Conservation (phyloP, 2,329 filamentous ascomycete genomes). For the Zasmidium angulare region DNA sequence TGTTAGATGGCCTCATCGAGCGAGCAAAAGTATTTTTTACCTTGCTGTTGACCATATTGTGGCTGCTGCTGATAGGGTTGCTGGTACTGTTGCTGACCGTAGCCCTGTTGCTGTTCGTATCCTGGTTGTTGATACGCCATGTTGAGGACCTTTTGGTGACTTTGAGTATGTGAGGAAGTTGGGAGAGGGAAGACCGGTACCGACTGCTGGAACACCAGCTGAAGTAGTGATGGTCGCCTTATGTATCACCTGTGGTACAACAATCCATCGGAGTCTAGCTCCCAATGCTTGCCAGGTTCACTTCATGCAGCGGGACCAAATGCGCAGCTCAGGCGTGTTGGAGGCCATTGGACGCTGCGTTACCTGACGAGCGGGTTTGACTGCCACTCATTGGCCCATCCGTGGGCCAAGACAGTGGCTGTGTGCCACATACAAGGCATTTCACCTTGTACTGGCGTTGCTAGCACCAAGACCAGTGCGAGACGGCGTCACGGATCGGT, state of each 20-base stretch:
- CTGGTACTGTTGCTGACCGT: not conserved
- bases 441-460: not conserved
- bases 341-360: not conserved
- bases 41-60: conserved; percentile 4
- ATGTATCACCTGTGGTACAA: not conserved
- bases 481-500: not conserved
- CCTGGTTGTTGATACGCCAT: conserved; percentile 5
- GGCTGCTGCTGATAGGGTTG: not conserved
- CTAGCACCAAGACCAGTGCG: not conserved
- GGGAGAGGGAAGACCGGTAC: not conserved
- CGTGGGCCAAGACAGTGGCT: not conserved
- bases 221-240: not conserved
- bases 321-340: not conserved
- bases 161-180: not conserved
- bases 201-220: not conserved
- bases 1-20: not conserved
- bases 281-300: not conserved
- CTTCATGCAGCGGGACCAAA: not conserved
- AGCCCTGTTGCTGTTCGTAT: not conserved
- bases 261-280: not conserved
- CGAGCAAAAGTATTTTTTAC: not conserved
- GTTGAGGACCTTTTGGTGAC: not conserved
- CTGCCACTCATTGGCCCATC: not conserved
- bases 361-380: not conserved
- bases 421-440: not conserved